phyloP scores from a whole-genome alignment of 331 rosid genomes.

The Stylosanthes scabra region DNA sequence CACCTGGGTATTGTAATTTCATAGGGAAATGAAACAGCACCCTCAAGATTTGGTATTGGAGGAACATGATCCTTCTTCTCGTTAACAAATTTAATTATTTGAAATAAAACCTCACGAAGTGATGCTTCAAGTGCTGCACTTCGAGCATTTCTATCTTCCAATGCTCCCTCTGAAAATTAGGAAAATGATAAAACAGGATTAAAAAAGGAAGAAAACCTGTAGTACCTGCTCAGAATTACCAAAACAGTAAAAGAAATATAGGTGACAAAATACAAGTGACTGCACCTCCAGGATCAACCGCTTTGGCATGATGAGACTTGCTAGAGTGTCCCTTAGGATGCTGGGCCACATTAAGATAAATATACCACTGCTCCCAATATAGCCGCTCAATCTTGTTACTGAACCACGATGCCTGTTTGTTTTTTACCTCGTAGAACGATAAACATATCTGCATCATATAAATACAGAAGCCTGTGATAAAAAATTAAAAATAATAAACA shows the following conservation, averaged over 20 bases:
- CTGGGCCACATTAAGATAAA: slow-evolving; percentile 85
- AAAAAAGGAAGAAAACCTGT: not conserved
- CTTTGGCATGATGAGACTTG: slow-evolving; percentile 80
- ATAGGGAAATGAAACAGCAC: slow-evolving; percentile 76
- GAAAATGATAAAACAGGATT: not conserved
- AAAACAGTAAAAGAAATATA: slow-evolving; percentile 26
- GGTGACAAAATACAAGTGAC: slow-evolving; percentile 20
- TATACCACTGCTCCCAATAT: slow-evolving; percentile 98
- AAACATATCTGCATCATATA: slow-evolving; percentile 72
- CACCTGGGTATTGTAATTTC: slow-evolving; percentile 94
- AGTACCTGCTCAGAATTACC: slow-evolving; percentile 5
- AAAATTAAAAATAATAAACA: not conserved
- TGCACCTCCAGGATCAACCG: slow-evolving; percentile 81
- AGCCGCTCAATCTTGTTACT: slow-evolving; percentile 79
- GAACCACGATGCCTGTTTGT: slow-evolving; percentile 87
- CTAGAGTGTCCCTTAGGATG: slow-evolving; percentile 64
- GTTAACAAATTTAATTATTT: slow-evolving; percentile 89
- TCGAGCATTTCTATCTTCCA: slow-evolving; percentile 78
- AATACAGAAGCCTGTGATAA: slow-evolving; percentile 36
- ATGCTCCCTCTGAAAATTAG: slow-evolving; percentile 59
- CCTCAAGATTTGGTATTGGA: slow-evolving; percentile 79
- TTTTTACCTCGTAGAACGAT: slow-evolving; percentile 90
- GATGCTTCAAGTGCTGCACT: slow-evolving; percentile 86
- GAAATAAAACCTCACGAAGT: slow-evolving; percentile 88
- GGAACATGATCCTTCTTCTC: slow-evolving; percentile 99